A percentile compares a stretch with the other conserved stretches of the same genome.
Evolutionary conservation across 768 basidiomycete species (phyloP).

Genomic region (Phanerochaete sordida): DNA sequence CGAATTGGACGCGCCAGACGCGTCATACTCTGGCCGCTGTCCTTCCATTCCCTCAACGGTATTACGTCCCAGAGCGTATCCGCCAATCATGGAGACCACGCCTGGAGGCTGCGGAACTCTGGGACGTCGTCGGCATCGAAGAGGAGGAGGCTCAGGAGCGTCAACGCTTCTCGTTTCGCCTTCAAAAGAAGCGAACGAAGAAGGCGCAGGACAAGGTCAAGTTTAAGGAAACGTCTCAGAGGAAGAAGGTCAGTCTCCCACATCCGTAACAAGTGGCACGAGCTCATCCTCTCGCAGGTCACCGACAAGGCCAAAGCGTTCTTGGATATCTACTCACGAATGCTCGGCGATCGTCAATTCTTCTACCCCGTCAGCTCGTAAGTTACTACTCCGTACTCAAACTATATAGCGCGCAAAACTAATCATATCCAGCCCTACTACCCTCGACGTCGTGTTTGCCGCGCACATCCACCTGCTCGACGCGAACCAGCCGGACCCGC

Average conservation of each 20-base stretch:
- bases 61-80: slow-evolving; percentile 67
- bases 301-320: slow-evolving; percentile 52
- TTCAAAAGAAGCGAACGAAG: slow-evolving; percentile 26
- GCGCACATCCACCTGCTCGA: slow-evolving; percentile 63
- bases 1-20: slow-evolving; percentile 61
- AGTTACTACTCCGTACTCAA: not conserved
- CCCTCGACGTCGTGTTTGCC: slow-evolving; percentile 63
- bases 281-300: slow-evolving; percentile 38
- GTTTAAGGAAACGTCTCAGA: slow-evolving; percentile 56
- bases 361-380: slow-evolving; percentile 33
- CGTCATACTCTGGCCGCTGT: slow-evolving; percentile 50
- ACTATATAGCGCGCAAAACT: not conserved
- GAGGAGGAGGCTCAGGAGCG: slow-evolving; percentile 42
- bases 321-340: slow-evolving; percentile 55
- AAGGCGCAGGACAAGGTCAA: slow-evolving; percentile 31
- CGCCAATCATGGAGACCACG: slow-evolving; percentile 53
- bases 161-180: slow-evolving; percentile 27
- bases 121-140: slow-evolving; percentile 42
- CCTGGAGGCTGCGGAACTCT: slow-evolving; percentile 61
- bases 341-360: slow-evolving; percentile 49
- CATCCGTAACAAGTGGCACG: not conserved
- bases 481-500: slow-evolving; percentile 56
- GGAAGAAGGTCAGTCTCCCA: slow-evolving; percentile 51
- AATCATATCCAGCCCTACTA: slow-evolving; percentile 44
- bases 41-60: slow-evolving; percentile 66